Conservation (phyloP, 495 filamentous ascomycete species). For the Melanomma pulvis-pyrius region DNA sequence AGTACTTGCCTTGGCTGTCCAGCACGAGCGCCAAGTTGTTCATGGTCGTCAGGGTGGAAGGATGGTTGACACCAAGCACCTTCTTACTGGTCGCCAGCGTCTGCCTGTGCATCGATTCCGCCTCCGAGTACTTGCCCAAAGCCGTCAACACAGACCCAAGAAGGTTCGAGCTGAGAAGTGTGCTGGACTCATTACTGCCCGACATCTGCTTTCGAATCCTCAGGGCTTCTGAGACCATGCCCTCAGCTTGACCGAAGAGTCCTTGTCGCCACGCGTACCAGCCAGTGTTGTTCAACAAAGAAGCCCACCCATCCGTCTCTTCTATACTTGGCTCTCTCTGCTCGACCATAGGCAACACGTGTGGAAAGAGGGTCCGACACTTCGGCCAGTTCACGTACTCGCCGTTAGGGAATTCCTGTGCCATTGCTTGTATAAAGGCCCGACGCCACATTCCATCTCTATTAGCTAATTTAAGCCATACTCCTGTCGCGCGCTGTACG, state of each 20-base stretch:
- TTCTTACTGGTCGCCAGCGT: slow-evolving; percentile 6
- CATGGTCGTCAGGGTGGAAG: slow-evolving; percentile 14
- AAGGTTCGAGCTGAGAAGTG: slow-evolving; percentile 24
- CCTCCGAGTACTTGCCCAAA: slow-evolving; percentile 32
- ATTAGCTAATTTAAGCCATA: slow-evolving; percentile 46
- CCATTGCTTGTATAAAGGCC: slow-evolving; percentile 12
- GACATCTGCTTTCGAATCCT: slow-evolving; percentile 31
- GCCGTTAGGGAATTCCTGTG: slow-evolving; percentile 11
- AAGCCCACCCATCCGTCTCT: slow-evolving; percentile 17
- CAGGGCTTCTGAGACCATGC: slow-evolving; percentile 25
- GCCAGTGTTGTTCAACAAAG: slow-evolving; percentile 14
- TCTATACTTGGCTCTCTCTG: not conserved
- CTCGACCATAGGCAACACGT: slow-evolving; percentile 15
- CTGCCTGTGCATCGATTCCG: slow-evolving; percentile 24
- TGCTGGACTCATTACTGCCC: slow-evolving; percentile 29
- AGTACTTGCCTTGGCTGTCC: too few species aligned
- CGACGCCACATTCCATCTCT: not conserved
- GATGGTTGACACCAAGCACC: slow-evolving; percentile 9
- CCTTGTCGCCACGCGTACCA: slow-evolving; percentile 25
- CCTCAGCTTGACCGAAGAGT: slow-evolving; percentile 15
- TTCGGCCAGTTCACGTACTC: slow-evolving; percentile 27
- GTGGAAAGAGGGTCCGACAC: slow-evolving; percentile 21
- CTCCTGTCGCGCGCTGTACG: slow-evolving; percentile 50
- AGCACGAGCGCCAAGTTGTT: slow-evolving; percentile 9
- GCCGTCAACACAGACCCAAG: slow-evolving; percentile 11